A percentile compares a stretch with the other conserved stretches of the same genome.
These are phyloP conservation scores for Biscutella laevigata DNA, from an alignment of 441 rosid genomes.

Conservation along the genomic window DNA sequence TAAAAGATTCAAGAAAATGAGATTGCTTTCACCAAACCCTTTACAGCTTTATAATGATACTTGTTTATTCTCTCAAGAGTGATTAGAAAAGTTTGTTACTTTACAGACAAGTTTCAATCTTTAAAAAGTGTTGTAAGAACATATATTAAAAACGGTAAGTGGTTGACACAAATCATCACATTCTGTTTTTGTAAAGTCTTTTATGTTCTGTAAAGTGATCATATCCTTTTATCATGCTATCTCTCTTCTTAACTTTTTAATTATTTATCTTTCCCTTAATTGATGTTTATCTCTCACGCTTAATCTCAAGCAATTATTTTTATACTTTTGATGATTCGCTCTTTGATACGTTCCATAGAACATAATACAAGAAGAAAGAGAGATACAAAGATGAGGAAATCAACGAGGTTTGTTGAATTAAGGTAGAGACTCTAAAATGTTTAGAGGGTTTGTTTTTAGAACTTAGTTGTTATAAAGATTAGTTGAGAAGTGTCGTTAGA, in stretches of 20 bases:
- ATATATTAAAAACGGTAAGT: constrained; percentile 6
- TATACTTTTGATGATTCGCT: no score
- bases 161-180: constrained; percentile 27
- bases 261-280: constrained; percentile 4
- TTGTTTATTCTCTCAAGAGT: constrained; percentile 17
- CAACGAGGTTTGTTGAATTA: no score
- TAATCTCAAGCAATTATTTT: constrained; percentile 12
- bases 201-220: constrained; percentile 27
- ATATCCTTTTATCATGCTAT: constrained; percentile 16
- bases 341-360: no score
- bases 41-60: constrained; percentile 27
- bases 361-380: no score
- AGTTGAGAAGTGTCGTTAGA: no score
- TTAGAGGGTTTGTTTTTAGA: no score
- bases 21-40: constrained; percentile 20
- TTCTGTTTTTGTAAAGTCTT: constrained; percentile 25
- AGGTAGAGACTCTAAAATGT: no score
- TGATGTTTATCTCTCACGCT: constrained; percentile 26
- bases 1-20: constrained; percentile 2
- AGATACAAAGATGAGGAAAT: no score
- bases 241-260: constrained; percentile 5
- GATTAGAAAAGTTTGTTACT: constrained; percentile 18
- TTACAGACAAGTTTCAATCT: constrained; percentile 29
- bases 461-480: no score
- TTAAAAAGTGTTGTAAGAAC: constrained; percentile 21